These are phyloP conservation scores for Furcasterigmium sp. DNA, from an alignment of 2,329 filamentous ascomycete genomes.

Conservation along the genomic window DNA sequence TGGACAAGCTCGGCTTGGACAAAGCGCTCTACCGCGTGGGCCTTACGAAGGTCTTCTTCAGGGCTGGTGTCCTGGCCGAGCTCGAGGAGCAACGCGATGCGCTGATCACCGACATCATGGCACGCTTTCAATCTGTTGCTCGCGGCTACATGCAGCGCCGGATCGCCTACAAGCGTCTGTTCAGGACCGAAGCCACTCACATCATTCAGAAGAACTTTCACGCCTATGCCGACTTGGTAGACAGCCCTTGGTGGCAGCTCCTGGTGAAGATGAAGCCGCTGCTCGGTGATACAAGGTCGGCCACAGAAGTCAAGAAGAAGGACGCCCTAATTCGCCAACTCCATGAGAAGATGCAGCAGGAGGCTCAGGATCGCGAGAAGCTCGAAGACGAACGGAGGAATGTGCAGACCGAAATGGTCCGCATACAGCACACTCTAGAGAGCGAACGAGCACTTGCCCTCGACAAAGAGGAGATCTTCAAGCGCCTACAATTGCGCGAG, in stretches of 20 bases:
- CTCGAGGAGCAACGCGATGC: constrained; percentile 93
- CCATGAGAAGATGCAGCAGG: constrained; percentile 75
- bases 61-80: constrained; percentile 91
- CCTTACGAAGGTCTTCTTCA: constrained; percentile 96
- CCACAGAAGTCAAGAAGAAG: constrained; percentile 87
- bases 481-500: constrained; percentile 88
- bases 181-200: constrained; percentile 87
- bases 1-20: constrained; percentile 84
- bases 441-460: constrained; percentile 92
- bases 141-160: constrained; percentile 85
- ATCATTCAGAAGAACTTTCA: constrained; percentile 95
- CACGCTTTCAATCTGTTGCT: constrained; percentile 85
- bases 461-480: constrained; percentile 99
- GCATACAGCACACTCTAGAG: constrained; percentile 89
- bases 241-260: constrained; percentile 96
- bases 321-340: constrained; percentile 90
- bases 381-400: constrained; percentile 89
- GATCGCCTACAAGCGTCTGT: constrained; percentile 86
- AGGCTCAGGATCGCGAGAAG: constrained; percentile 67
- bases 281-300: constrained; percentile 84
- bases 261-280: constrained; percentile 94
- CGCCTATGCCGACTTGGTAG: constrained; percentile 81
- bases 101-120: constrained; percentile 90
- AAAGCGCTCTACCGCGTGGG: constrained; percentile 85
- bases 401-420: constrained; percentile 79